Evolutionary conservation across 2,329 filamentous ascomycete species (phyloP), one percentile per base, ranked within the genome.

Genomic region (Colletotrichum sp.): DNA sequence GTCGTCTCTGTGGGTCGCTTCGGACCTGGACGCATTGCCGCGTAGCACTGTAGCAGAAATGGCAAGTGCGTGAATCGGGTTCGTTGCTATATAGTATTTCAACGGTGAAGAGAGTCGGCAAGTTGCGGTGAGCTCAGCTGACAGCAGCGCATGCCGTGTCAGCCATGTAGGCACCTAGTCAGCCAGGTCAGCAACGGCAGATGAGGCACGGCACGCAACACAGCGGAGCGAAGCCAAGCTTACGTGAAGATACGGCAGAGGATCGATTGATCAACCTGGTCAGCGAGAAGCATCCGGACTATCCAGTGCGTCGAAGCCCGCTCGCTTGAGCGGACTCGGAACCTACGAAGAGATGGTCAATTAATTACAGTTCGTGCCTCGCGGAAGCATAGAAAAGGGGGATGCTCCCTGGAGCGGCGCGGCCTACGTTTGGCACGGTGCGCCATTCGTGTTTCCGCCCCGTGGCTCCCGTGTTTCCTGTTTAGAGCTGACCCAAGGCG

Each of bases 391-490:
- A 21, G 26, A 64, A n/a, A 71, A 71, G 44, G 67, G 44, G 36
- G 16, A 64, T 36, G 36, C 52, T 49, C 59, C 72, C 44, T 57
- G 72, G 60, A 60, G 57, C 15, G 24, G 30, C 52, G 26, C 16
- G 34, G 66, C 30, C 57, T 39, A 67, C 71, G 36, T 60, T 30
- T 69, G 26, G 34, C 34, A 62, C 21, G 34, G 18, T 60, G 36
- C 28, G 36, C 28, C 64, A 63, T 32, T 32, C 64, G 64, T 63
- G 71, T 55, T 69, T 69, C 71, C 55, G 39, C 59, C 63, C 71
- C 39, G 67, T 59, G 32, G 59, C 59, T 59, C 59, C 67, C 67
- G 59, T 60, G 71, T 71, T 70, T 74, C 71, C 71, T 71, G 10
- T 71, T 49, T 52, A 65, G 63, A 65, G 44, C n/a, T 49, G 44